Conservation (phyloP, 805 yeast species). For the Lipomyces kockii region DNA sequence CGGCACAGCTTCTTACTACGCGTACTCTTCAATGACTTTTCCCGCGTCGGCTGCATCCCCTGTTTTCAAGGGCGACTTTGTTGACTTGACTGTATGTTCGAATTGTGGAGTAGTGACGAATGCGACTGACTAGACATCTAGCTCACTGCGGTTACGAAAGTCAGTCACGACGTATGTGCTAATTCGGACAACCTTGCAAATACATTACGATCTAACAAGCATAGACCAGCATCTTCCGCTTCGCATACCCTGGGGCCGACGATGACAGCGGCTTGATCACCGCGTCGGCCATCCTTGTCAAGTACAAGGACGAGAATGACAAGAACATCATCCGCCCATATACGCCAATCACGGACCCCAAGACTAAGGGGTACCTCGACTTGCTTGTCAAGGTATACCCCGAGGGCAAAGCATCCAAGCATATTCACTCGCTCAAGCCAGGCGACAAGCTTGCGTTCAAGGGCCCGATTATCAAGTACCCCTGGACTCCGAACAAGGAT, state of each 20-base stretch:
- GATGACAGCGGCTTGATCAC: slow-evolving; percentile 42
- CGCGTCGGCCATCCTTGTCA: slow-evolving; percentile 82
- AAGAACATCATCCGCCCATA: slow-evolving; percentile 77
- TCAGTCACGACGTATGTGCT: slow-evolving; percentile 29
- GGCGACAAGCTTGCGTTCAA: slow-evolving; percentile 86
- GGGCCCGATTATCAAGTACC: slow-evolving; percentile 93
- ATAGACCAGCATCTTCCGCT: slow-evolving; percentile 34
- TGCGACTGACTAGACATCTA: background rate
- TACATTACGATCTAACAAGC: background rate
- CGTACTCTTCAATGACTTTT: slow-evolving; percentile 27
- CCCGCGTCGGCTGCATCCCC: slow-evolving; percentile 32
- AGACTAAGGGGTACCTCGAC: slow-evolving; percentile 73
- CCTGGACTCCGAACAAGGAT: slow-evolving; percentile 85
- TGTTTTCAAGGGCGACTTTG: slow-evolving; percentile 26
- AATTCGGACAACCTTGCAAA: background rate
- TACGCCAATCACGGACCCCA: slow-evolving; percentile 80
- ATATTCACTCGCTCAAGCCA: slow-evolving; percentile 69
- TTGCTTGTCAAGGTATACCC: slow-evolving; percentile 84
- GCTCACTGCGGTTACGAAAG: slow-evolving; percentile 26
- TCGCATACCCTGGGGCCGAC: slow-evolving; percentile 36
- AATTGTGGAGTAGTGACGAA: background rate
- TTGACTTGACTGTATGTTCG: slow-evolving; percentile 32
- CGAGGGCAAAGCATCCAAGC: slow-evolving; percentile 80
- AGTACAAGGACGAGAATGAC: slow-evolving; percentile 75
- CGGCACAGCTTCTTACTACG: slow-evolving; percentile 24